Evolutionary conservation across 2,329 filamentous ascomycete species (phyloP), one percentile per base, ranked within the genome.

Genomic region (Phialophora macrospora): DNA sequence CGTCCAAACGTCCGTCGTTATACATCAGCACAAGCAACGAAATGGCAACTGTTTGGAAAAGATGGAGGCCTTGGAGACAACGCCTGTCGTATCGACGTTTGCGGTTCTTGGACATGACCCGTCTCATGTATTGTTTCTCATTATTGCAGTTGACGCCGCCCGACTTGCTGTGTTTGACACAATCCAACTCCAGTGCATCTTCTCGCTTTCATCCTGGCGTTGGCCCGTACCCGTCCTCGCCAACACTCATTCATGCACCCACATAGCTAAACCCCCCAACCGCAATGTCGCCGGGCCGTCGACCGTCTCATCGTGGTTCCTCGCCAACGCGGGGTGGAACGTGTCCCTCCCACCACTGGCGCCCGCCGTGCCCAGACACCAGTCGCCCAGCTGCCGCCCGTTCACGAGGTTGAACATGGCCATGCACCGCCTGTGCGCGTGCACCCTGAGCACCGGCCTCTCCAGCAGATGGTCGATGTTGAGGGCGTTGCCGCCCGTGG

Each of bases 281-380:
- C 20, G 46, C 20, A 11, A 22, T 14, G 46, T 49, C 20, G 38
- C 20, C 3, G 24, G 20, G 46, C 46, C n/a, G 17, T 49, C 44
- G 44, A 22, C 12, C 9, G 0, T 8, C 20, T 11, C 20, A 49
- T 49, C 24, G 46, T 49, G 20, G 8, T 49, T 5, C 46, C 4
- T 49, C n/a, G 2, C 5, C n/a, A 12, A 24, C 24, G 7, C 46
- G 17, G 17, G 38, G 17, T 17, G 12, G 38, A 41, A 58, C 20
- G 55, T 58, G 14, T 58, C 55, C 22, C 6, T 14, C 9, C 64
- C 55, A n/a, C 65, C 62, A 26, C 9, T 30, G 2, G 51, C 61
- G 1, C 65, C 65, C 14, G 38, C 34, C 2, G 51, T 64, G 20
- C 41, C 46, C 20, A 22, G 26, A 7, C 44, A 22, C 57, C 57